These are phyloP conservation scores for Sideroxylon spinosum DNA, from an alignment of 179 eudicot species.

Conservation along the genomic window DNA sequence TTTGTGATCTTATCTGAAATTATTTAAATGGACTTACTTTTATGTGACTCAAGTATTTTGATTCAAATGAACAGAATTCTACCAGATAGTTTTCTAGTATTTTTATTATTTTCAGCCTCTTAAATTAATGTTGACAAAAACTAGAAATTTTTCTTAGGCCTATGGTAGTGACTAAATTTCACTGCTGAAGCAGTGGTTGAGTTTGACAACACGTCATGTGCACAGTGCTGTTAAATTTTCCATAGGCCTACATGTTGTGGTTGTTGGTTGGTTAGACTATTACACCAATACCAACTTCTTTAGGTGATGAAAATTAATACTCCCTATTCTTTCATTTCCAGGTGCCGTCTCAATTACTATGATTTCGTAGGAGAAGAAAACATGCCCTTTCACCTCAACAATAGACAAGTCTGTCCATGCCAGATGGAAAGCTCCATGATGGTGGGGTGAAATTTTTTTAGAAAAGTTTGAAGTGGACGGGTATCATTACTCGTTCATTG, in stretches of 20 bases:
- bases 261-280: not conserved
- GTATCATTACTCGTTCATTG: not conserved
- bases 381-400: conserved; percentile 62
- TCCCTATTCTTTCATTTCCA: conserved; percentile 26
- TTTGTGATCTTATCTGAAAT: not conserved
- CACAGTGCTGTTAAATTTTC: no score
- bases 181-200: not conserved
- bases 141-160: not conserved
- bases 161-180: not conserved
- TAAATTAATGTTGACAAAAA: not conserved
- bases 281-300: not conserved
- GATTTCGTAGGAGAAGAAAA: conserved; percentile 90
- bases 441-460: conserved; percentile 82
- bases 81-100: not conserved
- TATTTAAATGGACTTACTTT: not conserved
- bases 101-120: not conserved
- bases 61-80: no score
- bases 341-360: conserved; percentile 88
- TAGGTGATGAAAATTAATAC: conserved; percentile 1
- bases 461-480: conserved; percentile 81
- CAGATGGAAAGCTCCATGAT: conserved; percentile 77
- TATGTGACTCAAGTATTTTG: not conserved
- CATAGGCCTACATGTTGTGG: no score
- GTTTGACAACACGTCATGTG: not conserved
- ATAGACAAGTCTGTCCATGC: conserved; percentile 69